A percentile compares a stretch with the other conserved stretches of the same genome.
These are phyloP conservation scores for Phenoliferia sp. DNA, from an alignment of 1,284 basidiomycete genomes.

Conservation along the genomic window DNA sequence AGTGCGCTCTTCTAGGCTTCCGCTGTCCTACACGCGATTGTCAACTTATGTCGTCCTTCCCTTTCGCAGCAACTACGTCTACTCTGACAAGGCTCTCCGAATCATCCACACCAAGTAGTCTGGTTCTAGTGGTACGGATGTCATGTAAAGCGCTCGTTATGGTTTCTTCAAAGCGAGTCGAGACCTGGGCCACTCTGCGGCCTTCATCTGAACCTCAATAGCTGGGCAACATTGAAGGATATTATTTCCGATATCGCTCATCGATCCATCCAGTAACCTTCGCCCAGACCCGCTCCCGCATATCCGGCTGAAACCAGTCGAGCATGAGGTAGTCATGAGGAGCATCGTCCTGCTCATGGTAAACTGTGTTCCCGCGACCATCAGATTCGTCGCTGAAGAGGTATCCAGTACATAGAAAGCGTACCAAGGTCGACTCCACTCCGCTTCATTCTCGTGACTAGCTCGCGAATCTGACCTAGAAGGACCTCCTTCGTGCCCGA, in stretches of 20 bases:
- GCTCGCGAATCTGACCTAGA: background rate
- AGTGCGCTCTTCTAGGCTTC: constrained; percentile 36
- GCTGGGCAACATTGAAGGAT: too few relatives aligned
- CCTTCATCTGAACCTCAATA: too few relatives aligned
- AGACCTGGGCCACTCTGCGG: too few relatives aligned
- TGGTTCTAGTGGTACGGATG: background rate
- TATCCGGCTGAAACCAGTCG: background rate
- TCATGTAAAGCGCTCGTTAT: background rate
- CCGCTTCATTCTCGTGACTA: background rate
- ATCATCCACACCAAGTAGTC: constrained; percentile 87
- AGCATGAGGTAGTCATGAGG: background rate
- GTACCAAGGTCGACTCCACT: background rate
- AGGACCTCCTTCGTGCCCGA: constrained; percentile 9
- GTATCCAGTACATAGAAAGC: background rate
- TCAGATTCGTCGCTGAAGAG: background rate
- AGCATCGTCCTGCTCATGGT: background rate
- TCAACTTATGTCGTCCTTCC: background rate
- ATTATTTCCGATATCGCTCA: background rate
- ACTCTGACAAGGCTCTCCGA: constrained; percentile 74
- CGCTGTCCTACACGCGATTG: background rate
- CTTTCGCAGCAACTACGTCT: constrained; percentile 63
- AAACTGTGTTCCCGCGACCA: background rate
- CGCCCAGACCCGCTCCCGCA: background rate
- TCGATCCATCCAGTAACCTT: background rate
- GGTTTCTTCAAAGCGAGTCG: too few relatives aligned